Percentiles rank a stretch among this genome's conserved stretches.
Conservation (phyloP, 352 stramenopile genomes). For the Paralagenidium karlingii region DNA sequence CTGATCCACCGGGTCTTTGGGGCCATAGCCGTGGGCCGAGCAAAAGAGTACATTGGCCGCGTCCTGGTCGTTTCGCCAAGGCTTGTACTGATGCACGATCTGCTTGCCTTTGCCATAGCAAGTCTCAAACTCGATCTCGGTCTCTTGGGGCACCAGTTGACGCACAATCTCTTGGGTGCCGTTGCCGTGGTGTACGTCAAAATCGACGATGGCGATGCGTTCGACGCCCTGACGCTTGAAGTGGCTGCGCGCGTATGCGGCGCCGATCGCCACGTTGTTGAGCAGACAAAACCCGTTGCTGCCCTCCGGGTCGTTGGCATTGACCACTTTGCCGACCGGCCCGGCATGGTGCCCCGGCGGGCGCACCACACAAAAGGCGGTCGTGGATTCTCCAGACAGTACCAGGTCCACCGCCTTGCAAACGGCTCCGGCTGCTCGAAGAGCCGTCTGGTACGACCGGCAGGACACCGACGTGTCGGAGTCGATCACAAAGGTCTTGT, state of each 20-base stretch:
- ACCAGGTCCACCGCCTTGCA: conserved; percentile 78
- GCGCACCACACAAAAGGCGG: conserved; percentile 94
- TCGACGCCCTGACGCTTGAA: conserved; percentile 86
- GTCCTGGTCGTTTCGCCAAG: conserved; percentile 93
- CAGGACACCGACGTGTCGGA: conserved; percentile 70
- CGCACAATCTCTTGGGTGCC: conserved; percentile 94
- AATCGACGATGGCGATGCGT: conserved; percentile 95
- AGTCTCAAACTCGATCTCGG: conserved; percentile 77
- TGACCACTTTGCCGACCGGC: conserved; percentile 88
- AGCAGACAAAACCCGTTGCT: conserved; percentile 94
- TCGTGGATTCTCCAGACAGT: conserved; percentile 82
- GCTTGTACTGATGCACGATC: conserved; percentile 84
- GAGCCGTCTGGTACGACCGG: conserved; percentile 62
- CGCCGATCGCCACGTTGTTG: conserved; percentile 97
- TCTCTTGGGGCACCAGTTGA: conserved; percentile 81
- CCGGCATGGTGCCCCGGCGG: conserved; percentile 96
- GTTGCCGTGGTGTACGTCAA: conserved; percentile 98
- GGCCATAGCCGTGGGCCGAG: conserved; percentile 72
- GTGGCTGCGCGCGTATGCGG: conserved; percentile 90
- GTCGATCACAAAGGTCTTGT: conserved; percentile 38
- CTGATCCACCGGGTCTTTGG: conserved; percentile 30
- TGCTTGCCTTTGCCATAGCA: conserved; percentile 85
- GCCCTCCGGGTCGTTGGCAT: conserved; percentile 82
- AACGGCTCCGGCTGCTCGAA: conserved; percentile 69
- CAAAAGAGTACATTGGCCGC: conserved; percentile 94